Evolutionary conservation across 345 rosid genomes (phyloP), one percentile per base, ranked within the genome.

Genomic region (Populus tremula): DNA sequence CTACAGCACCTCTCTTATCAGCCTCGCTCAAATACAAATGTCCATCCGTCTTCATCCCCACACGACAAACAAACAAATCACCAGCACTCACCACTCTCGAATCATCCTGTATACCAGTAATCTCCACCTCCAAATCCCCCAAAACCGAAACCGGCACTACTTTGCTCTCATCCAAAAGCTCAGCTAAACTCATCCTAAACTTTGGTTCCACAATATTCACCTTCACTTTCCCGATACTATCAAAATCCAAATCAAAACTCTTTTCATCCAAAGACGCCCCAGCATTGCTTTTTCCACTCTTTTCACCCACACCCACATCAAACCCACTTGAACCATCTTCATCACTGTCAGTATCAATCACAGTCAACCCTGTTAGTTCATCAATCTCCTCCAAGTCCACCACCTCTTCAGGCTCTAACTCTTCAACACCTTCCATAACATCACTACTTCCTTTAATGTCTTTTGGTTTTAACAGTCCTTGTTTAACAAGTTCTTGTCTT

Each of bases 1-100:
- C 97, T 83, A 92, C 96, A 8, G 97, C 98, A 77, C 98, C 98
- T 89, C 99, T 91, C 86, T 93, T 95, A 74, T 93, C 97, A 66
- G 98, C 98, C 88, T 95, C 99, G 43, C 89, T 92, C 84, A 95
- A 81, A 79, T 78, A 88, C 81, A 92, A 85, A 82, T 92, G 91
- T 54, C 89, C 95, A 66, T 91, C 94, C 2, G 86, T 87, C 69
- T 77, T 88, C 80, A 77, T 87, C 79, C 93, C 97, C 6, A 90
- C 87, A 73, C 97, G 90, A 67, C 99, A 95, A 1, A 93, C 96
- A 67, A 92, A 93, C 84, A 95, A 86, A 87, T 93, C 98, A 61
- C 99, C 98, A 31, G 93, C 88, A 73, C 80, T 89, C n/a, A 95
- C 97, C 21, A 89, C 80, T 43, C 97, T 85, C 4, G 99, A 93